Evolutionary conservation across 73 alveolate species (phyloP), one percentile per base, ranked within the genome.

Genomic region (Vitrella brassicaformis): DNA sequence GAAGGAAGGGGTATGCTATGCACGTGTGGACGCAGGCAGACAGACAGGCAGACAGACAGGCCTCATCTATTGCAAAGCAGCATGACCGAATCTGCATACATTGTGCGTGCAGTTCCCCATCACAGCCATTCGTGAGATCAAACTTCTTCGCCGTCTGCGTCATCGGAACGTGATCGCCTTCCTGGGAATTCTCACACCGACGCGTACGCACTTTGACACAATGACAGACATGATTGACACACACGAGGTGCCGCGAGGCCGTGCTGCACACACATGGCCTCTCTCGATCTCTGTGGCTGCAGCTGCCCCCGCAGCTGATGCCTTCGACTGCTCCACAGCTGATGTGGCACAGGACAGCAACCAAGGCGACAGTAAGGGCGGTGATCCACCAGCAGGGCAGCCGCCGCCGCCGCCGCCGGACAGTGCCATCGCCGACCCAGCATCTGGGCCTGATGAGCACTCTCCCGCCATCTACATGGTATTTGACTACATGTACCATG

Each of bases 81-180:
- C n/a, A n/a, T n/a, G n/a, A n/a, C n/a, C n/a, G n/a, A n/a, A n/a
- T n/a, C n/a, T n/a, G n/a, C n/a, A n/a, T n/a, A n/a, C n/a, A n/a
- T n/a, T n/a, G n/a, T n/a, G n/a, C n/a, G n/a, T n/a, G n/a, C n/a
- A n/a, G n/a, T 86, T 78, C 82, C 93, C 82, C 29, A 78, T 86
- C 47, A 86, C 93, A 19, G 74, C 93, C 25, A 67, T 86, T 30
- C 74, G 93, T 56, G 93, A 87, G 77, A 87, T 87, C 46, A 79
- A 73, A 65, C 28, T 87, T 19, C 80, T 87, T 30, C 68, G 70
- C 28, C 71, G 32, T 18, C 73, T 87, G 18, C 30, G 66, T 18
- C 90, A 87, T 56, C 71, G 32, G 9, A 80, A 85, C 47, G 73
- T 85, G 27, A 79, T 87, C 28, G 31, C 73, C 4, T 68, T 87